phyloP scores from a whole-genome alignment of 2,329 filamentous ascomycete genomes.

The Xylariaceae sp. region DNA sequence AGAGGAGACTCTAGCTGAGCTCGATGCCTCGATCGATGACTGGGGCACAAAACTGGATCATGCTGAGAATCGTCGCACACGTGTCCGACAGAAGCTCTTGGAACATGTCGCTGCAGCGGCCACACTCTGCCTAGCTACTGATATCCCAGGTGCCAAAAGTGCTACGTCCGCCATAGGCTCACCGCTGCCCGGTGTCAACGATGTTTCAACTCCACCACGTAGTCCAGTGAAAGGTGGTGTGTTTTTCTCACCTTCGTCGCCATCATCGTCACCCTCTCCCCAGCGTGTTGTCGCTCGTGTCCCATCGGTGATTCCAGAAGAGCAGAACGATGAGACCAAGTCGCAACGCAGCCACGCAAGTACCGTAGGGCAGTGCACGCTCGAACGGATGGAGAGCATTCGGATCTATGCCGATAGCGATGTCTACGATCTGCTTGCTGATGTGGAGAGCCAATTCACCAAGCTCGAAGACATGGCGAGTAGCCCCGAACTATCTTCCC shows the following conservation, averaged over 20 bases:
- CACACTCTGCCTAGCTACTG: conserved; percentile 41
- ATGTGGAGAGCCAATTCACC: conserved; percentile 60
- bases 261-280: conserved; percentile 44
- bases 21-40: conserved; percentile 75
- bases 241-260: conserved; percentile 26
- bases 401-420: conserved; percentile 65
- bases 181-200: conserved; percentile 39
- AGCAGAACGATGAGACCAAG: conserved; percentile 40
- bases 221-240: conserved; percentile 50
- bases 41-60: conserved; percentile 78
- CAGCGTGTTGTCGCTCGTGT: conserved; percentile 51
- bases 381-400: conserved; percentile 54
- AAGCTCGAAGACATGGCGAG: conserved; percentile 36
- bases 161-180: conserved; percentile 40
- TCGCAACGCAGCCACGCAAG: conserved; percentile 19
- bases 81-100: conserved; percentile 73
- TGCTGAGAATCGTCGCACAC: conserved; percentile 70
- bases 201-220: conserved; percentile 54
- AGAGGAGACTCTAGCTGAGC: conserved; percentile 72
- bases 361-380: conserved; percentile 25
- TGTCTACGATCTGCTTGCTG: conserved; percentile 61
- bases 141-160: too few species aligned
- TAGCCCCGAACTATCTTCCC: conserved; percentile 17
- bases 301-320: conserved; percentile 53
- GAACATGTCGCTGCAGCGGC: conserved; percentile 75